These are phyloP conservation scores for Gliomastix tumulicola DNA, from an alignment of 2,329 filamentous ascomycete genomes.

Conservation along the genomic window DNA sequence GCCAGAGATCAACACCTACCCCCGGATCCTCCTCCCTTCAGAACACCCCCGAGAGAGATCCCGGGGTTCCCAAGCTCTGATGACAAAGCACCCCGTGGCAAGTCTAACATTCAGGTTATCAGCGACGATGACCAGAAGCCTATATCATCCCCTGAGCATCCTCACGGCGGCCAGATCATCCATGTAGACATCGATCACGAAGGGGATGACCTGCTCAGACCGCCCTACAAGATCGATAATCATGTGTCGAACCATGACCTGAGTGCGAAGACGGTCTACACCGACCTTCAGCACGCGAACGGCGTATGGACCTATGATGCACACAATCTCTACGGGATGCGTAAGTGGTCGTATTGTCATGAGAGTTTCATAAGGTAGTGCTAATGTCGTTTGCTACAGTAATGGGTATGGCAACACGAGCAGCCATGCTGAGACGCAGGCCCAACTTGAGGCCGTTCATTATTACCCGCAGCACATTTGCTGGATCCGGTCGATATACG, in stretches of 20 bases:
- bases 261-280: conserved; percentile 55
- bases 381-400: too few species aligned
- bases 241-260: conserved; percentile 26
- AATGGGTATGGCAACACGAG: conserved; percentile 60
- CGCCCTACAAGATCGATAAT: conserved; percentile 7
- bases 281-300: conserved; percentile 60
- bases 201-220: conserved; percentile 7
- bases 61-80: conserved; percentile 3
- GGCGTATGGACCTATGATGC: conserved; percentile 64
- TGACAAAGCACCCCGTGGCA: neutral
- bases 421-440: conserved; percentile 56
- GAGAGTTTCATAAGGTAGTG: too few species aligned
- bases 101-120: neutral
- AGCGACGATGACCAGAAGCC: too few species aligned
- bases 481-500: conserved; percentile 61
- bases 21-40: conserved; percentile 8
- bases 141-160: too few species aligned
- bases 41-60: conserved; percentile 4
- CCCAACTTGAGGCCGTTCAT: conserved; percentile 57
- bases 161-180: too few species aligned
- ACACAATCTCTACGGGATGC: conserved; percentile 62
- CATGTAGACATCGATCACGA: conserved; percentile 3
- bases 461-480: conserved; percentile 71
- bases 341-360: neutral
- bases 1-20: neutral